Evolutionary conservation across 441 rosid species (phyloP).

Genomic region (Gossypium lobatum): DNA sequence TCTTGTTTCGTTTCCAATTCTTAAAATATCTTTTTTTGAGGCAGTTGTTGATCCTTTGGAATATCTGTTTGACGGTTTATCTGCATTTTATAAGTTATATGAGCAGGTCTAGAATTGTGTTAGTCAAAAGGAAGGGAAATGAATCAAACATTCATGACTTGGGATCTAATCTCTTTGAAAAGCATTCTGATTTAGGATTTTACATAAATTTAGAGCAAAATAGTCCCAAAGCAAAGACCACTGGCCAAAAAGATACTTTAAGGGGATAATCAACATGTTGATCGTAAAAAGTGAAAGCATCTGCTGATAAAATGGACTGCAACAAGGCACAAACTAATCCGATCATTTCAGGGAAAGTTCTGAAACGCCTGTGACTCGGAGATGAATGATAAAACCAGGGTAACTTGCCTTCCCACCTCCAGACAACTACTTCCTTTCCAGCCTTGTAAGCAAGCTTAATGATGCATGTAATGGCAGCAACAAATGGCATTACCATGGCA

Average conservation of each 20-base stretch:
- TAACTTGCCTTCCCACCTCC: slow-evolving; percentile 7
- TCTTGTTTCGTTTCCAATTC: neutral
- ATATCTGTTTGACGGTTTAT: neutral
- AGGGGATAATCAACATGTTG: neutral
- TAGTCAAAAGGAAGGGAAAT: neutral
- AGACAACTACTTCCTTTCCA: neutral
- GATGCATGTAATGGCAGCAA: neutral
- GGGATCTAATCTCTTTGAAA: neutral
- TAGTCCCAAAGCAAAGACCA: slow-evolving; percentile 6
- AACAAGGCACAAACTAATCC: neutral
- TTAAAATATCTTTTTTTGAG: neutral
- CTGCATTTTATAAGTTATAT: neutral
- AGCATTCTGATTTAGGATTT: neutral
- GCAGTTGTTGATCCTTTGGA: neutral
- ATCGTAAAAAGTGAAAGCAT: neutral
- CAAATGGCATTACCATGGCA: slow-evolving; percentile 5
- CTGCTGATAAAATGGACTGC: slow-evolving; percentile 1
- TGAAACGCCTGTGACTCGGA: neutral
- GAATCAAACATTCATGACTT: neutral
- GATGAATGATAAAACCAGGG: slow-evolving; percentile 1
- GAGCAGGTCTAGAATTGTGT: neutral
- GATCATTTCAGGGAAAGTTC: neutral
- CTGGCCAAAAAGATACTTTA: neutral
- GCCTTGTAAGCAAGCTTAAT: slow-evolving; percentile 7
- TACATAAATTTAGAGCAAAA: neutral